A percentile compares a stretch with the other conserved stretches of the same genome.
phyloP scores from a whole-genome alignment of 1,284 basidiomycete genomes.

The Malassezia sympodialis region DNA sequence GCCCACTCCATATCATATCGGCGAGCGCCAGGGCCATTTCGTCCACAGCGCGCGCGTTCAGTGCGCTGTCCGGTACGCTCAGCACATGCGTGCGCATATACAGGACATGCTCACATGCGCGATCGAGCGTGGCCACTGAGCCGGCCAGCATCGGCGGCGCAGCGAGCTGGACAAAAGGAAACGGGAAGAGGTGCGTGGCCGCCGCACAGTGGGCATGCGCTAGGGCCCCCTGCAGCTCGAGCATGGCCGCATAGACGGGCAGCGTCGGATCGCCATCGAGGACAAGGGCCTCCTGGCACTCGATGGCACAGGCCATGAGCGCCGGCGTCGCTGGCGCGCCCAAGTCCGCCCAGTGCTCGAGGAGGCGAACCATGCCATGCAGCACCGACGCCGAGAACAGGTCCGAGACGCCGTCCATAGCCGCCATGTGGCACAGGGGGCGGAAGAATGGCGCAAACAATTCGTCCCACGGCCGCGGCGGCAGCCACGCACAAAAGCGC shows the following conservation, averaged over 20 bases:
- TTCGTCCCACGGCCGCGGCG: neutral
- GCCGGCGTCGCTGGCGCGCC: neutral
- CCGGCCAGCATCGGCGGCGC: constrained; percentile 1
- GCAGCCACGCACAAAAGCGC: neutral
- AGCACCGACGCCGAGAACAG: constrained; percentile 4
- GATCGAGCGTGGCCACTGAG: constrained; percentile 11
- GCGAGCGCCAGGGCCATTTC: constrained; percentile 11
- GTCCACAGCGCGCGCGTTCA: constrained; percentile 4
- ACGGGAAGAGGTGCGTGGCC: constrained; percentile 4
- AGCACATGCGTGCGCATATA: constrained; percentile 2
- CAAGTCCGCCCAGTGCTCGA: neutral
- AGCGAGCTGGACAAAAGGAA: constrained; percentile 12
- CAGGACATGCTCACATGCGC: constrained; percentile 2
- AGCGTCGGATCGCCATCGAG: constrained; percentile 12
- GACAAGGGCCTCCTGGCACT: constrained; percentile 13
- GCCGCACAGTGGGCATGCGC: neutral
- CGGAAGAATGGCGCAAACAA: constrained; percentile 5
- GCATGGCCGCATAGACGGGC: constrained; percentile 6
- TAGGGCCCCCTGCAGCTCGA: constrained; percentile 1
- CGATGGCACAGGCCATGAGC: constrained; percentile 4
- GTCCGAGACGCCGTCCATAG: constrained; percentile 17
- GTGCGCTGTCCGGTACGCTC: neutral
- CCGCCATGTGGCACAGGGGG: constrained; percentile 13
- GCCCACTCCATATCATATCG: constrained; percentile 17
- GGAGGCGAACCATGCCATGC: neutral